phyloP scores from a whole-genome alignment of 2,329 filamentous ascomycete genomes.

The Epichloe gansuensis region DNA sequence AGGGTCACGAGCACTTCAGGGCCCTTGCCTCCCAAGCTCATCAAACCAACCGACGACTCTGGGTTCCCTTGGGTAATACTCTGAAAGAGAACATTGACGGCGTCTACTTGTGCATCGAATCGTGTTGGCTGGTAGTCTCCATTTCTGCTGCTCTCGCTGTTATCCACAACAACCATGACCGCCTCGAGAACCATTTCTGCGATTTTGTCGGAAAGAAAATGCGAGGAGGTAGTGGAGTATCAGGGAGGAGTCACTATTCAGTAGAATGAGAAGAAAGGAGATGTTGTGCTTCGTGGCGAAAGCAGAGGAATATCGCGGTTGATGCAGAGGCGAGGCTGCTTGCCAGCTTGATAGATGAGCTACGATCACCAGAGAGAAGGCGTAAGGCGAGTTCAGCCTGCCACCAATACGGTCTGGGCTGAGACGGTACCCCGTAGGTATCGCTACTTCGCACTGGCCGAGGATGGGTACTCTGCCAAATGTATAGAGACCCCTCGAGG shows the following conservation, averaged over 20 bases:
- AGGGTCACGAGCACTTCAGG: slow-evolving; percentile 94
- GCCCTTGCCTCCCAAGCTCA: slow-evolving; percentile 98
- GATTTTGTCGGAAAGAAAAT: slow-evolving; percentile 13
- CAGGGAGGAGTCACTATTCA: no score
- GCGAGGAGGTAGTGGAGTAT: background rate
- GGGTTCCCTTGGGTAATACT: slow-evolving; percentile 92
- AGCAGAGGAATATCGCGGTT: background rate
- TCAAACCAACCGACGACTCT: slow-evolving; percentile 91
- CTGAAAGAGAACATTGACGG: slow-evolving; percentile 89
- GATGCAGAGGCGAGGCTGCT: slow-evolving; percentile 4
- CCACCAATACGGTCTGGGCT: background rate
- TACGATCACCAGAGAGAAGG: slow-evolving; percentile 7
- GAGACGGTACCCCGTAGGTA: slow-evolving; percentile 8
- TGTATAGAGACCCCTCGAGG: slow-evolving; percentile 9
- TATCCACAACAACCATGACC: slow-evolving; percentile 99
- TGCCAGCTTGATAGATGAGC: slow-evolving; percentile 4
- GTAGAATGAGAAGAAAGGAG: background rate
- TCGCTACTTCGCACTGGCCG: background rate
- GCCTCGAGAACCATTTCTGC: slow-evolving; percentile 94
- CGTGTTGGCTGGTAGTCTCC: slow-evolving; percentile 85
- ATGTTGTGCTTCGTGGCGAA: background rate
- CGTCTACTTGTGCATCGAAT: slow-evolving; percentile 93
- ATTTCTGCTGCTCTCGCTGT: slow-evolving; percentile 96
- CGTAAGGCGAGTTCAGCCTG: slow-evolving; percentile 37
- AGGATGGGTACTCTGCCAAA: background rate